A percentile compares a stretch with the other conserved stretches of the same genome.
Conservation (phyloP, 148 eudicot species). For the Drosera capensis region DNA sequence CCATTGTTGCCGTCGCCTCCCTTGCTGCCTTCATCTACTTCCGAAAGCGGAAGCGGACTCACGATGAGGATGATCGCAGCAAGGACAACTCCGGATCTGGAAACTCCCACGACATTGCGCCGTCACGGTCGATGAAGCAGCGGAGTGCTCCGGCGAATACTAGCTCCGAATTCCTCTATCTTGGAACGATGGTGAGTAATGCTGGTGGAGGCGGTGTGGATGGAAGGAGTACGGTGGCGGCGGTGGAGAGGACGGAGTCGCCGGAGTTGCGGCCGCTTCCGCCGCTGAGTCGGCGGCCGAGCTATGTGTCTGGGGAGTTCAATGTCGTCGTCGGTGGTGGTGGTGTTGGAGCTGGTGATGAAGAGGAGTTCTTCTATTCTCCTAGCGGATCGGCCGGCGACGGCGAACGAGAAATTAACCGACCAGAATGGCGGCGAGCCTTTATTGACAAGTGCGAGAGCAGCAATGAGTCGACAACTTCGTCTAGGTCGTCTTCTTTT, state of each 20-base stretch:
- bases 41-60: background rate
- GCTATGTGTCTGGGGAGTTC: too few species aligned
- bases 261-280: background rate
- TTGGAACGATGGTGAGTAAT: background rate
- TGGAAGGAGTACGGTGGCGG: background rate
- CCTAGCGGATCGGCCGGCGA: background rate
- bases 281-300: background rate
- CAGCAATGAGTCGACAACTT: background rate
- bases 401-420: background rate
- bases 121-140: background rate
- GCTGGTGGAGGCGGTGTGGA: background rate
- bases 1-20: background rate
- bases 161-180: background rate
- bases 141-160: background rate
- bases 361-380: background rate
- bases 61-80: too few species aligned
- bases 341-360: background rate
- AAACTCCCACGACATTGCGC: too few species aligned
- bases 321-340: too few species aligned
- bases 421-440: background rate
- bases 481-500: background rate
- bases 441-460: background rate
- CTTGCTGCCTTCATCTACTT: background rate
- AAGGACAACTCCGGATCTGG: background rate
- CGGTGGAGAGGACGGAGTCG: background rate